A percentile compares a stretch with the other conserved stretches of the same genome.
These are phyloP conservation scores for Bruguiera hainesii DNA, from an alignment of 441 rosid species.

Conservation along the genomic window DNA sequence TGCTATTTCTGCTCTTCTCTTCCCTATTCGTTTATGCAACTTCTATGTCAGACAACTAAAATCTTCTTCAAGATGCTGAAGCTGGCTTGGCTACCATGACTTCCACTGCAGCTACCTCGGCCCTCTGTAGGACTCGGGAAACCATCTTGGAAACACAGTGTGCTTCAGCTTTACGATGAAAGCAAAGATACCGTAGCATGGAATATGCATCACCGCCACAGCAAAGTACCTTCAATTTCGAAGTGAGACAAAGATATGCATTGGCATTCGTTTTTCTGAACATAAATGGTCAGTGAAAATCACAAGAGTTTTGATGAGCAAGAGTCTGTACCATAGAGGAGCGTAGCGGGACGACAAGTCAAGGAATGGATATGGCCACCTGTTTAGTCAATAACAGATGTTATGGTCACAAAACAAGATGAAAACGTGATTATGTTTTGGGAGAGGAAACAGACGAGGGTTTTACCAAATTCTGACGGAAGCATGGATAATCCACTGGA, in stretches of 20 bases:
- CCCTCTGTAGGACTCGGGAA: constrained; percentile 66
- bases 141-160: constrained; percentile 56
- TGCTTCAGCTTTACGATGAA: constrained; percentile 76
- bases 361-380: constrained; percentile 99
- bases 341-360: constrained; percentile 83
- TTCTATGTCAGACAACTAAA: constrained; percentile 1
- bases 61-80: not conserved
- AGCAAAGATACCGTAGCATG: constrained; percentile 72
- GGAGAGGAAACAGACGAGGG: not conserved
- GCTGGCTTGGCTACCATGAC: not conserved
- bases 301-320: not conserved
- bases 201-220: constrained; percentile 86
- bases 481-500: constrained; percentile 88
- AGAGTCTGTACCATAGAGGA: constrained; percentile 70
- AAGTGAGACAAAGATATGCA: constrained; percentile 4
- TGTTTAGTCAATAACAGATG: constrained; percentile 25
- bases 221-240: constrained; percentile 64
- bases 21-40: constrained; percentile 8
- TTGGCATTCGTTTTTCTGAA: not conserved
- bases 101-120: constrained; percentile 29
- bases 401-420: not conserved
- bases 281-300: too few relatives aligned
- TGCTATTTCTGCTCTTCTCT: not conserved
- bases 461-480: constrained; percentile 60
- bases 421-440: not conserved